Base-by-base conservation (phyloP, 176 grass and related monocot genomes). In the Raddia distichophylla region DNA sequence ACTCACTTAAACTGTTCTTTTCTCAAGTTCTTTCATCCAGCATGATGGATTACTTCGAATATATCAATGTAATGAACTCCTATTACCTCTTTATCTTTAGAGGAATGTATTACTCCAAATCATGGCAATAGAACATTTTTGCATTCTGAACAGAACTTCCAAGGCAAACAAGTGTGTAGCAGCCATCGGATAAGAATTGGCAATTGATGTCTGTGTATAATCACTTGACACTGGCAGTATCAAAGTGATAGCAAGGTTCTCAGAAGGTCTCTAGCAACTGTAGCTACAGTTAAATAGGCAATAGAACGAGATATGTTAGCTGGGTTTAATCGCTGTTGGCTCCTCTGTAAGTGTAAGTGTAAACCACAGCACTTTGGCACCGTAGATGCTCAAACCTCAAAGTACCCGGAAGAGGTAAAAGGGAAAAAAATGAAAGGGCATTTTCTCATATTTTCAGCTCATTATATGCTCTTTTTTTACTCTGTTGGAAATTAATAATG, bases 371-470 rank as follows among this genome's bases (percentile, higher is more conserved):
- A 13, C 37, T 57, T 57, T 80, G 1, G 12, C 40, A 40, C 33
- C 3, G 17, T 19, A 71, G 40, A 19, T 49, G 16, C 16, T 68
- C 50, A 49, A 67, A 56, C 37, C 37, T 40, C 37, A 40, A 27
- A 27, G 17, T 84, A 58, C 50, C 37, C 15, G 32, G 75, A 83
- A 66, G 9, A 57, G 42, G 15, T 46, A 40, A 12, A 59, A 76
- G 33, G 48, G 48, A 0, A 1, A 44, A 34, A 66, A 76, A 48
- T 35, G 1, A 19, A 35, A 50, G 45, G 10, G 13, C 32, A 17
- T 7, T 3, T 67, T 67, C 18, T 45, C n/a, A 46, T 44, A 50
- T 70, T 60, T 35, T 46, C 20, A 60, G 47, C 2, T 11, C 16
- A 81, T n/a, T 18, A 44, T n/a, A 45, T 8, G 19, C 48, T 4